Base-by-base conservation (phyloP, 768 basidiomycete species). In the Trichaptum fuscoviolaceum region DNA sequence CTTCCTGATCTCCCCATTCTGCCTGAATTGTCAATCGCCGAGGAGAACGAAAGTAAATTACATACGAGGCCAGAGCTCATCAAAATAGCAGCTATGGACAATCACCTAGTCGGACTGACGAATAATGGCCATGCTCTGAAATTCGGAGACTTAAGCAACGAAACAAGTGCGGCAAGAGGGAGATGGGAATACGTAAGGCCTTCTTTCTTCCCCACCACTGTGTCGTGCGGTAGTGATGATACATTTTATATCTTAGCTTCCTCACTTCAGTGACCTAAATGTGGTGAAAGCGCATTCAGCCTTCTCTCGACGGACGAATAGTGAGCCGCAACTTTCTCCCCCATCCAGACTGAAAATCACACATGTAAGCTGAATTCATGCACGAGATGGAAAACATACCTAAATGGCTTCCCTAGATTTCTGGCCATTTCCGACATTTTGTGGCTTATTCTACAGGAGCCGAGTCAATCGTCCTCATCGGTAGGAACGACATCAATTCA, bases 371-470 rank as follows among this genome's bases (percentile, higher is more conserved):
- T 8, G 10, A 58, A 59, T 18, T 23, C 35, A 58, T 42, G 52
- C 24, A 57, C 70, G 67, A 61, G 71, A 35, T 34, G 35, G 64
- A 69, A 70, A 67, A 70, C 27, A 61, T 67, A n/a, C 64, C 30
- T 72, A 15, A 34, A 58, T 25, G 75, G 76, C 67, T 71, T 72
- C 4, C 67, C 70, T 75, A 96, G 88, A 85, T 99, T 64, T 89
- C 95, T 18, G 96, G 92, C 2, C 89, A 93, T 70, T 96, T 90
- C 76, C 70, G 79, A 64, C 88, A 89, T 35, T 95, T 97, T 74
- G 86, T 90, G 64, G 94, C 87, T 3, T 92, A 93, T 73, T 91
- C 93, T 0, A 87, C 87, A 0, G 90, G 86, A 30, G 73, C 82
- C 3, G 81, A 81, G 62, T 92, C 91, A n/a, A 77, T 89, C 66